Base-by-base conservation (phyloP, 2,329 filamentous ascomycete genomes). In the Talaromyces sp. region DNA sequence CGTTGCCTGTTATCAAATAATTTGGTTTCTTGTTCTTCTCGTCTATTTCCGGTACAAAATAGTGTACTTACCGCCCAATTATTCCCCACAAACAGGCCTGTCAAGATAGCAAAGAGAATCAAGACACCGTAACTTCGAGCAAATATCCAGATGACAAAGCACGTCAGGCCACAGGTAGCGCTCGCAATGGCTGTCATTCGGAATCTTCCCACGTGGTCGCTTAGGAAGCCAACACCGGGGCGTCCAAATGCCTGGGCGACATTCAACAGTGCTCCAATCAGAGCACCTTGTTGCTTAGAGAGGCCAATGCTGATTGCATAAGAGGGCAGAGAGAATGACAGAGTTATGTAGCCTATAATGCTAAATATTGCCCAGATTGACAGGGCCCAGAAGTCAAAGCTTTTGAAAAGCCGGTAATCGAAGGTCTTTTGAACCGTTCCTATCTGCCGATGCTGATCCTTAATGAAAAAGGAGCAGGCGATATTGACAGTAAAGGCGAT, bases 311-410 rank as follows among this genome's bases (percentile, higher is more conserved):
- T 80, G 1, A 85, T 19, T 43, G 58, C 84, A 67, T 87, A 89
- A 61, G 83, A 85, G 1, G 87, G 83, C 9, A 89, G 71, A 2
- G 82, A 85, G 73, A 87, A 89, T 2, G 89, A 76, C 1, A 89
- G 71, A 0, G 86, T 82, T 21, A 88, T 82, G 64, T 89, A 89
- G 6, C 84, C 87, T 6, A 89, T 74, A 80, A 88, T 85, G 56
- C 80, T 85, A 63, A 88, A 78, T 61, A 84, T 79, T 0, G 84
- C 85, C 75, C 83, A 89, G 3, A 69, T 75, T 13, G 43, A 26
- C 19, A 58, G 21, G 3, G 43, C 43, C 17, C 32, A 38, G 21
- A 52, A 51, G 31, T 88, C 82, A 0, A 77, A 71, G 1, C 79
- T 77, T 50, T 75, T 77, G 65, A 88, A 81, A 6, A 87, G 69